Evolutionary conservation across 1,139 yeast species (phyloP).

Genomic region (Zygoascus sp.): DNA sequence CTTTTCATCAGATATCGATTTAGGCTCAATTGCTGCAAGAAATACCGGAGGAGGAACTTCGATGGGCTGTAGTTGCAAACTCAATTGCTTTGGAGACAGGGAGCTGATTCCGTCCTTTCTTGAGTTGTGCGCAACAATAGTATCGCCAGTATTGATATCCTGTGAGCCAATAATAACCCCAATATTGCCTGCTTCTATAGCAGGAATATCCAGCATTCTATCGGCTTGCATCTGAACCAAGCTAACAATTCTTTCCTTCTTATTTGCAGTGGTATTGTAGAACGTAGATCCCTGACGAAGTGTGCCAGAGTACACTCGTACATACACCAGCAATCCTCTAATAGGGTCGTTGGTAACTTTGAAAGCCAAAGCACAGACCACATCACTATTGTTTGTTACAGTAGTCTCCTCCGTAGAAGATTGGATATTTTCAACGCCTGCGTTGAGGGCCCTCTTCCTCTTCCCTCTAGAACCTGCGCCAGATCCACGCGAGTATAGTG

Average conservation of each 20-base stretch:
- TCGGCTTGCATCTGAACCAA: slow-evolving; percentile 87
- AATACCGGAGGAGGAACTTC: slow-evolving; percentile 90
- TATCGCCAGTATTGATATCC: slow-evolving; percentile 84
- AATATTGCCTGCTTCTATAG: slow-evolving; percentile 70
- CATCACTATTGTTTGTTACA: slow-evolving; percentile 49
- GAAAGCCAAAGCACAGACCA: slow-evolving; percentile 82
- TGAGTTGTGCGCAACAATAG: slow-evolving; percentile 55
- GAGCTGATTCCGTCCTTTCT: slow-evolving; percentile 46
- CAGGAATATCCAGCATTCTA: slow-evolving; percentile 63
- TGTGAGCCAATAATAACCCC: slow-evolving; percentile 84
- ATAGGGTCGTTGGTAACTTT: slow-evolving; percentile 80
- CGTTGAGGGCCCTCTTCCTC: slow-evolving; percentile 23
- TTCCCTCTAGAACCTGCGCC: slow-evolving; percentile 7
- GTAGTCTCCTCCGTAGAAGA: slow-evolving; percentile 46
- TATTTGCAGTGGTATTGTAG: slow-evolving; percentile 65
- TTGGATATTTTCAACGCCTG: slow-evolving; percentile 25
- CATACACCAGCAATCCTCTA: slow-evolving; percentile 79
- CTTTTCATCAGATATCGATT: slow-evolving; percentile 73
- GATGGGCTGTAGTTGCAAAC: slow-evolving; percentile 62
- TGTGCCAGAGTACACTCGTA: slow-evolving; percentile 82
- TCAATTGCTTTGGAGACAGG: slow-evolving; percentile 37
- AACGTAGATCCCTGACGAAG: slow-evolving; percentile 58
- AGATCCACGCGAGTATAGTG: slow-evolving; percentile 18
- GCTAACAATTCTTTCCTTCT: slow-evolving; percentile 60
- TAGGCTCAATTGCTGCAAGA: slow-evolving; percentile 79